phyloP scores from a whole-genome alignment of 768 basidiomycete genomes.

The Strobilomyces echinocephalus region DNA sequence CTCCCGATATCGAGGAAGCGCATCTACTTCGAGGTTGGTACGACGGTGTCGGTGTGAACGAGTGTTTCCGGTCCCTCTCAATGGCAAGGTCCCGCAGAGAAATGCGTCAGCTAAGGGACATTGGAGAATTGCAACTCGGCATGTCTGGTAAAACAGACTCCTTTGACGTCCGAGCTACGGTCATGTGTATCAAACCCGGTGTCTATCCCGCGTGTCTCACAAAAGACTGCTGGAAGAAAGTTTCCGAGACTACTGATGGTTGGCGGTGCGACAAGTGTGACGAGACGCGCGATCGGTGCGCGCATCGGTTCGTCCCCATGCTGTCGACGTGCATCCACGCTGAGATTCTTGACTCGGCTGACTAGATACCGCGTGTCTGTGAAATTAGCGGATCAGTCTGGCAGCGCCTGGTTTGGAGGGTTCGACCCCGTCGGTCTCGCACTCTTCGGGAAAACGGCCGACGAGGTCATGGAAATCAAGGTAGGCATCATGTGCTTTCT shows the following conservation, averaged over 20 bases:
- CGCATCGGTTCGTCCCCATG: conserved; percentile 56
- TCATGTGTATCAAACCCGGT: conserved; percentile 83
- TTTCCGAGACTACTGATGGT: conserved; percentile 53
- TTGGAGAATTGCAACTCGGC: conserved; percentile 74
- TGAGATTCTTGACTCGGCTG: conserved; percentile 1
- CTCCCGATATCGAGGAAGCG: conserved; percentile 88
- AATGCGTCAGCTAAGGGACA: conserved; percentile 66
- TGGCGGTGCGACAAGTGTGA: conserved; percentile 96
- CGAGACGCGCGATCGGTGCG: conserved; percentile 61
- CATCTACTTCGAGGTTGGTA: conserved; percentile 90
- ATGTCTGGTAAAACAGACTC: conserved; percentile 72
- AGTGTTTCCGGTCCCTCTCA: conserved; percentile 70
- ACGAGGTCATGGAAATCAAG: conserved; percentile 72
- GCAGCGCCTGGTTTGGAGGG: conserved; percentile 84
- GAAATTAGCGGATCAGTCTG: conserved; percentile 86
- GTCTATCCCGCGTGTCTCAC: conserved; percentile 87
- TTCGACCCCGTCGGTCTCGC: conserved; percentile 88
- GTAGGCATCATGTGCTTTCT: conserved; percentile 31
- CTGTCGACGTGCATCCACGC: neutral
- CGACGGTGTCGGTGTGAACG: conserved; percentile 59
- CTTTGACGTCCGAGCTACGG: conserved; percentile 77
- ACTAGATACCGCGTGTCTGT: conserved; percentile 74
- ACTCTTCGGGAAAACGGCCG: conserved; percentile 74
- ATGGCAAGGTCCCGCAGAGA: conserved; percentile 51
- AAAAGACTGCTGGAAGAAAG: conserved; percentile 88